These are phyloP conservation scores for Melanomma pulvis-pyrius DNA, from an alignment of 495 filamentous ascomycete genomes.

Conservation along the genomic window DNA sequence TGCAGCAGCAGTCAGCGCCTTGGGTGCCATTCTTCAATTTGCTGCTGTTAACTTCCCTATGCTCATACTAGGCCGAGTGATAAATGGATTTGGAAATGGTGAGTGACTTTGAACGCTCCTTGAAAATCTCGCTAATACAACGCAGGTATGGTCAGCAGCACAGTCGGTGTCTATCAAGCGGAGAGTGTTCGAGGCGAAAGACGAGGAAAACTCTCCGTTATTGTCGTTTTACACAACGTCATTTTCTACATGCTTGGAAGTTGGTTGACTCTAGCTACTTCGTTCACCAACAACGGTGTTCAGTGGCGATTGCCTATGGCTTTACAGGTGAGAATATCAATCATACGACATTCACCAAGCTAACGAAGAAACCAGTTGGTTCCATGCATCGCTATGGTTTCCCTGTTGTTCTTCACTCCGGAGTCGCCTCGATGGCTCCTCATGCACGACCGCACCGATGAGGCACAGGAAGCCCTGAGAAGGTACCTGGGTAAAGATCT, in stretches of 20 bases:
- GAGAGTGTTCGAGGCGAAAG: constrained; percentile 9
- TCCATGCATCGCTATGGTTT: constrained; percentile 10
- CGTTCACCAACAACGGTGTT: constrained; percentile 6
- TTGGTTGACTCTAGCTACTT: constrained; percentile 49
- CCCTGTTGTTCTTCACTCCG: constrained; percentile 20
- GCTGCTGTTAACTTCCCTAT: constrained; percentile 50
- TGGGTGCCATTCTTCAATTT: constrained; percentile 54
- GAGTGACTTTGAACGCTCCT: neutral
- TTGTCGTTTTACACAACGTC: constrained; percentile 50
- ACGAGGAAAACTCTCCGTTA: constrained; percentile 53
- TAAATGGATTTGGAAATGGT: constrained; percentile 44
- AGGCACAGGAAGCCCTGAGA: constrained; percentile 28
- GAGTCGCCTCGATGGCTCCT: constrained; percentile 39
- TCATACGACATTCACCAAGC: neutral
- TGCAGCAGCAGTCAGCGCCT: constrained; percentile 49
- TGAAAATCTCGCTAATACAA: neutral
- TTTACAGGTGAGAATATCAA: constrained; percentile 3
- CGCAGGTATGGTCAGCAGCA: constrained; percentile 18
- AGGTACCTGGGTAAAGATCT: constrained; percentile 11
- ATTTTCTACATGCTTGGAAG: constrained; percentile 53
- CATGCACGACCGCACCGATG: constrained; percentile 32
- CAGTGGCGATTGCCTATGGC: constrained; percentile 26
- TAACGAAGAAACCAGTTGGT: neutral
- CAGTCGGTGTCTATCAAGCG: constrained; percentile 30
- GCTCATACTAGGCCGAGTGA: constrained; percentile 54